Evolutionary conservation across 495 filamentous ascomycete genomes (phyloP).

Genomic region (Lasiosphaeria ovina): DNA sequence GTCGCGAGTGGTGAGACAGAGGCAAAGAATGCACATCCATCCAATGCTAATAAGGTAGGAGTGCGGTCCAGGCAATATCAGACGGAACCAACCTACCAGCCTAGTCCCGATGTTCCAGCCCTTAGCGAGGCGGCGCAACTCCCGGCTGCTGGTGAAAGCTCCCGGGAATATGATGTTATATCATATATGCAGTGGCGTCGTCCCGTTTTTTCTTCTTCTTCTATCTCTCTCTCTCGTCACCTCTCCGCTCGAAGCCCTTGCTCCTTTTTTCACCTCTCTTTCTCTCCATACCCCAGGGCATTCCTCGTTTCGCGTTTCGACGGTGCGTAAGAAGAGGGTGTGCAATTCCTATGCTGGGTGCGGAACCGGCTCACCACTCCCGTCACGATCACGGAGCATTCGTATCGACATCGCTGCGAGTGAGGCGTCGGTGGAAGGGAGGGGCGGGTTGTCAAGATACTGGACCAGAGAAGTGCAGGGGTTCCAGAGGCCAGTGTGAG

Average conservation of each 20-base stretch:
- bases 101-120: slow-evolving; percentile 12
- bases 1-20: slow-evolving; percentile 16
- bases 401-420: neutral
- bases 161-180: slow-evolving; percentile 14
- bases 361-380: slow-evolving; percentile 8
- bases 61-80: slow-evolving; percentile 17
- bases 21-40: slow-evolving; percentile 7
- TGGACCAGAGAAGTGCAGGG: neutral
- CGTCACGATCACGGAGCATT: slow-evolving; percentile 5
- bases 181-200: slow-evolving; percentile 10
- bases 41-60: too few relatives aligned
- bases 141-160: slow-evolving; percentile 14
- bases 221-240: neutral
- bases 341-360: slow-evolving; percentile 5
- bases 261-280: too few relatives aligned
- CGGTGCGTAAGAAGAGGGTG: slow-evolving; percentile 7
- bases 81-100: slow-evolving; percentile 17
- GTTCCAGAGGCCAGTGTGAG: neutral
- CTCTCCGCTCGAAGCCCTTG: neutral
- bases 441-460: slow-evolving; percentile 18
- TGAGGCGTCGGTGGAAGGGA: slow-evolving; percentile 3
- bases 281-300: too few relatives aligned
- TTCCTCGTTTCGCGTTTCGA: neutral
- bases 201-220: slow-evolving; percentile 1
- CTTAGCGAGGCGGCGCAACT: slow-evolving; percentile 25